A percentile compares a stretch with the other conserved stretches of the same genome.
These are phyloP conservation scores for Spergularia marina DNA, from an alignment of 148 eudicot genomes.

Conservation along the genomic window DNA sequence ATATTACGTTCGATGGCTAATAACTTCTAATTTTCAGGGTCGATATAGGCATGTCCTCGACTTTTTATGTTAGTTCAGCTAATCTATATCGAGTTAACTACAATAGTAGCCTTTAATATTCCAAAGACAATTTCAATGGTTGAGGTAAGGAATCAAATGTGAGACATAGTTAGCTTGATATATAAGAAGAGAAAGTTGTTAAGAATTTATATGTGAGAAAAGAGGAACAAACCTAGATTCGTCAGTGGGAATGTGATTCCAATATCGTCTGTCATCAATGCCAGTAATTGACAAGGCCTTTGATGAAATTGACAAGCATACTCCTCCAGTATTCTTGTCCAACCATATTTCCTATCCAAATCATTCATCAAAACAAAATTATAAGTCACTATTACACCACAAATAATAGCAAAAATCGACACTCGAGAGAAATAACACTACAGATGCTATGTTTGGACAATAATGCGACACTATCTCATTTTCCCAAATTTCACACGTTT, in stretches of 20 bases:
- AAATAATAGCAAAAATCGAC: not conserved
- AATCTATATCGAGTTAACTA: too few species aligned
- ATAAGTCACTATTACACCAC: not conserved
- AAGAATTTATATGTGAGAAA: not conserved
- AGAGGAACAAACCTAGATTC: constrained; percentile 72
- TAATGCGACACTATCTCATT: not conserved
- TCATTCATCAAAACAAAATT: too few species aligned
- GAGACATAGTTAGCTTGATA: not conserved
- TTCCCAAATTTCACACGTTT: not conserved
- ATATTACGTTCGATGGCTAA: too few species aligned
- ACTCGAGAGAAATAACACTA: too few species aligned
- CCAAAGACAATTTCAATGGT: not conserved
- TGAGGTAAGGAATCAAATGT: not conserved
- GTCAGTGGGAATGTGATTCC: constrained; percentile 77
- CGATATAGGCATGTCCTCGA: too few species aligned
- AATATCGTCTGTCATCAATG: constrained; percentile 86
- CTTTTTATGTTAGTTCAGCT: too few species aligned
- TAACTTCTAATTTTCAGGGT: not conserved
- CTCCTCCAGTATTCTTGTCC: constrained; percentile 78
- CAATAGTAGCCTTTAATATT: not conserved
- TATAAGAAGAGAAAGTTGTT: not conserved
- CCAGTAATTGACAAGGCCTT: constrained; percentile 78
- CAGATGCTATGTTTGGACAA: too few species aligned
- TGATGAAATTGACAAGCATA: constrained; percentile 72
- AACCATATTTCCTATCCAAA: constrained; percentile 66